Percentiles rank a stretch among this genome's conserved stretches.
These are phyloP conservation scores for Pseudogymnoascus sp. DNA, from an alignment of 2,329 filamentous ascomycete genomes.

Conservation along the genomic window DNA sequence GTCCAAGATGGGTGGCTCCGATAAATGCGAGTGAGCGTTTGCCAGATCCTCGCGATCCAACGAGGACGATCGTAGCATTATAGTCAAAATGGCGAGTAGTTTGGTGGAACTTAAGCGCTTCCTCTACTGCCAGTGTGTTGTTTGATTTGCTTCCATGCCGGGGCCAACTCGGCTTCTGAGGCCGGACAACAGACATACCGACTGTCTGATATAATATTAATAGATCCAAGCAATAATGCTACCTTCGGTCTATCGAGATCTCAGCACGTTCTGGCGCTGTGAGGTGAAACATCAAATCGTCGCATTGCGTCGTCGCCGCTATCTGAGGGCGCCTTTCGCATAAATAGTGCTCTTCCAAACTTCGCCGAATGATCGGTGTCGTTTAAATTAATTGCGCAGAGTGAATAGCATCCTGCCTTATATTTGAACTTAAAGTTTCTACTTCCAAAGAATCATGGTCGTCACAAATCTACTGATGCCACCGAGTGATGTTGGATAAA, in stretches of 20 bases:
- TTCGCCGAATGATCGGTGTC: not conserved
- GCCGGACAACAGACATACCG: not conserved
- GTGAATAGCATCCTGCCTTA: not conserved
- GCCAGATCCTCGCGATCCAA: slow-evolving; percentile 65
- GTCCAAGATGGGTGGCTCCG: slow-evolving; percentile 60
- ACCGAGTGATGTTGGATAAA: not conserved
- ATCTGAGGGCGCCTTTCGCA: not conserved
- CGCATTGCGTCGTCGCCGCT: not conserved
- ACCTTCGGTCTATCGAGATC: not conserved
- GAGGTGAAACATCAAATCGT: slow-evolving; percentile 5
- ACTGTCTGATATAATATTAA: not conserved
- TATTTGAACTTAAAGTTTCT: not conserved
- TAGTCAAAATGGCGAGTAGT: slow-evolving; percentile 20
- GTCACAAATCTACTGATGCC: slow-evolving; percentile 3
- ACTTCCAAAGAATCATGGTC: not conserved
- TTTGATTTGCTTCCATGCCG: not conserved
- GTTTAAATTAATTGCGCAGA: not conserved
- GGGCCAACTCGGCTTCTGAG: not conserved
- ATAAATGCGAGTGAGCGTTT: slow-evolving; percentile 72
- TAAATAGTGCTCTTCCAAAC: not conserved
- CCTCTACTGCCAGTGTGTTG: not conserved
- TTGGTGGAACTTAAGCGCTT: slow-evolving; percentile 3
- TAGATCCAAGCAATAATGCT: not conserved
- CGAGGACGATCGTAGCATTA: slow-evolving; percentile 63
- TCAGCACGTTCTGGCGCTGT: not conserved